phyloP scores from a whole-genome alignment of 2,329 filamentous ascomycete genomes.

The Penicillium palitans region DNA sequence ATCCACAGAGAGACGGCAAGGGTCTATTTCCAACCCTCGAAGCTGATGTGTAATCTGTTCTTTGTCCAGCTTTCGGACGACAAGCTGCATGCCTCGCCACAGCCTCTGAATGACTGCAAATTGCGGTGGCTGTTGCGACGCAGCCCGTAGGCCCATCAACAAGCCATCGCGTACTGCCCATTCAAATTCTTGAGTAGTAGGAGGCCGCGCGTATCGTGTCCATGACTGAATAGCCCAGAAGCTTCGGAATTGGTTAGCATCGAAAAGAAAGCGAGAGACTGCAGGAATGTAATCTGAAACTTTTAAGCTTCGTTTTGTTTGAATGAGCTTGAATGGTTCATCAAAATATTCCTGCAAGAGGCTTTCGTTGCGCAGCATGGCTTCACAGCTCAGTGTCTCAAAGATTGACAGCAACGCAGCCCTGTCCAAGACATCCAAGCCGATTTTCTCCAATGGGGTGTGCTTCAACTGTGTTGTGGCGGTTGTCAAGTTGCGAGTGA shows the following conservation, averaged over 20 bases:
- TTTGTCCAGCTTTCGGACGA: slow-evolving; percentile 72
- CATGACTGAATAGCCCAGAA: slow-evolving; percentile 70
- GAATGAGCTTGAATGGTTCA: slow-evolving; percentile 76
- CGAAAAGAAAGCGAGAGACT: slow-evolving; percentile 82
- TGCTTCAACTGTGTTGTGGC: slow-evolving; percentile 57
- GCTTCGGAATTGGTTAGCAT: slow-evolving; percentile 62
- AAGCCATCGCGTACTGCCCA: slow-evolving; percentile 80
- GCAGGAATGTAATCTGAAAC: slow-evolving; percentile 75
- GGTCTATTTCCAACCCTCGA: slow-evolving; percentile 72
- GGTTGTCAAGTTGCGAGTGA: slow-evolving; percentile 59
- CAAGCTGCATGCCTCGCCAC: slow-evolving; percentile 74
- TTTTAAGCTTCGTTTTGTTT: slow-evolving; percentile 75
- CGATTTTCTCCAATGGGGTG: slow-evolving; percentile 53
- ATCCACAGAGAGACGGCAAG: slow-evolving; percentile 61
- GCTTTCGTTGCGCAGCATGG: slow-evolving; percentile 64
- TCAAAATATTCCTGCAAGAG: slow-evolving; percentile 67
- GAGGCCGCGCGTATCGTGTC: slow-evolving; percentile 62
- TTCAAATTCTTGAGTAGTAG: slow-evolving; percentile 76
- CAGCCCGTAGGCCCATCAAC: slow-evolving; percentile 63
- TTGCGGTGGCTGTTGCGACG: slow-evolving; percentile 57
- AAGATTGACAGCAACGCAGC: slow-evolving; percentile 77
- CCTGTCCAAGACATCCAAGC: slow-evolving; percentile 53
- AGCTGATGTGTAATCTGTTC: slow-evolving; percentile 75
- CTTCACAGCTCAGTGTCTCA: slow-evolving; percentile 81
- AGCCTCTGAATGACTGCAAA: slow-evolving; percentile 64